These are phyloP conservation scores for Flaveria brownii DNA, from an alignment of 129 eudicot species.

Conservation along the genomic window DNA sequence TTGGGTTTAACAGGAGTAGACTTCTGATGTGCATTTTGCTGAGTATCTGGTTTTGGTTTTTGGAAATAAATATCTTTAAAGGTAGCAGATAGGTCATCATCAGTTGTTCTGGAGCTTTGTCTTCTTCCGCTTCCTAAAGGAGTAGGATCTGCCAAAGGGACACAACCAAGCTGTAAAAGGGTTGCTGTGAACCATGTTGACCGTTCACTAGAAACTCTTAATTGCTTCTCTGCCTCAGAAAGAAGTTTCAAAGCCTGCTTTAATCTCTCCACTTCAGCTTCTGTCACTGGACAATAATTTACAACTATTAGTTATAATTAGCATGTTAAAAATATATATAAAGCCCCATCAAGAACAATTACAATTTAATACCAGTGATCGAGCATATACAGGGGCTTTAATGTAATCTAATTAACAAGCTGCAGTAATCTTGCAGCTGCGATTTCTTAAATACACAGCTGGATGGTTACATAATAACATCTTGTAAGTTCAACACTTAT, in stretches of 20 bases:
- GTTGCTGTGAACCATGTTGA: conserved; percentile 99
- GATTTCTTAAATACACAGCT: too few species aligned
- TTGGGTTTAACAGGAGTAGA: conserved; percentile 49
- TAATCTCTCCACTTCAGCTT: conserved; percentile 69
- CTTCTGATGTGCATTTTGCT: conserved; percentile 36
- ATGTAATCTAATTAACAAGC: too few species aligned
- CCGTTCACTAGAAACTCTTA: conserved; percentile 84
- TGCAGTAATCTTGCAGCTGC: too few species aligned
- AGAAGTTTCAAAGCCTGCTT: conserved; percentile 85
- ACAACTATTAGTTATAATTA: conserved; percentile 13
- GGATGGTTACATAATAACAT: too few species aligned
- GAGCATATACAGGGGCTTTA: too few species aligned
- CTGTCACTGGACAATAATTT: conserved; percentile 54
- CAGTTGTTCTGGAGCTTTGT: conserved; percentile 75
- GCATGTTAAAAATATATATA: not conserved
- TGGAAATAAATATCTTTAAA: conserved; percentile 51
- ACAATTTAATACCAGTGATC: too few species aligned
- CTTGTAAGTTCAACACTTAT: too few species aligned
- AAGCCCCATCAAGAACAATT: not conserved
- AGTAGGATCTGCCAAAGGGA: conserved; percentile 64
- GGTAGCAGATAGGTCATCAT: conserved; percentile 65
- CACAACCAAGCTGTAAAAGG: conserved; percentile 81
- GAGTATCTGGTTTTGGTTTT: conserved; percentile 51
- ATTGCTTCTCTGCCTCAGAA: conserved; percentile 90
- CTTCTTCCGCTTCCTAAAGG: conserved; percentile 75